A percentile compares a stretch with the other conserved stretches of the same genome.
These are phyloP conservation scores for Parsonsia alboflavescens DNA, from an alignment of 257 asterid genomes.

Conservation along the genomic window DNA sequence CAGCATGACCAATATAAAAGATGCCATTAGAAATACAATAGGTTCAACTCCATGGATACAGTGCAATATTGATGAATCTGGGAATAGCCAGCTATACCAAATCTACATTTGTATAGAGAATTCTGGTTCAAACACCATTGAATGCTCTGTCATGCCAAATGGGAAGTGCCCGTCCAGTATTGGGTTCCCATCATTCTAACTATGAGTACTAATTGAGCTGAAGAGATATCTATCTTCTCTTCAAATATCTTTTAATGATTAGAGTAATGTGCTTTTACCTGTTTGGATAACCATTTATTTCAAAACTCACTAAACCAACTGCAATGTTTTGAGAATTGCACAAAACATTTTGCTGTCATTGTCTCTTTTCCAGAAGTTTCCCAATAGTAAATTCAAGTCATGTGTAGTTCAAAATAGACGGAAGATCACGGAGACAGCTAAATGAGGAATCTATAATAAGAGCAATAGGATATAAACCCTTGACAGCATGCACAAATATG, in stretches of 20 bases:
- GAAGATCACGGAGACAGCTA: too few species aligned
- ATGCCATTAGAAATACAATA: slow-evolving; percentile 28
- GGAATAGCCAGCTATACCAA: slow-evolving; percentile 58
- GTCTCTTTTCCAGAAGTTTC: too few species aligned
- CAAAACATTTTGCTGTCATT: too few species aligned
- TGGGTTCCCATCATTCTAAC: slow-evolving; percentile 54
- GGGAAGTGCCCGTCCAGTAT: slow-evolving; percentile 47
- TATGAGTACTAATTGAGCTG: background rate
- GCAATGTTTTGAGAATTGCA: too few species aligned
- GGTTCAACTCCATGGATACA: slow-evolving; percentile 51
- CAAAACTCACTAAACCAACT: too few species aligned
- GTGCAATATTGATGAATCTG: slow-evolving; percentile 49
- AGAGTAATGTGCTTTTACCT: too few species aligned
- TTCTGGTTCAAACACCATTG: slow-evolving; percentile 42
- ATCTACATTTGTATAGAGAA: slow-evolving; percentile 45
- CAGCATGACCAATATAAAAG: slow-evolving; percentile 41
- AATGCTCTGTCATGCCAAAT: slow-evolving; percentile 52
- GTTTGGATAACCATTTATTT: too few species aligned
- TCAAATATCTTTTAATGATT: background rate
- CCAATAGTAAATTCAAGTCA: too few species aligned
- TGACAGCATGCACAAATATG: too few species aligned
- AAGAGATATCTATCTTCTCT: background rate
- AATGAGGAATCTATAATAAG: too few species aligned
- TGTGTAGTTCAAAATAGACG: too few species aligned
- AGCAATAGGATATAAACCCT: too few species aligned